phyloP scores from a whole-genome alignment of 2,329 filamentous ascomycete genomes.

The Cordyceps cateniannulata region DNA sequence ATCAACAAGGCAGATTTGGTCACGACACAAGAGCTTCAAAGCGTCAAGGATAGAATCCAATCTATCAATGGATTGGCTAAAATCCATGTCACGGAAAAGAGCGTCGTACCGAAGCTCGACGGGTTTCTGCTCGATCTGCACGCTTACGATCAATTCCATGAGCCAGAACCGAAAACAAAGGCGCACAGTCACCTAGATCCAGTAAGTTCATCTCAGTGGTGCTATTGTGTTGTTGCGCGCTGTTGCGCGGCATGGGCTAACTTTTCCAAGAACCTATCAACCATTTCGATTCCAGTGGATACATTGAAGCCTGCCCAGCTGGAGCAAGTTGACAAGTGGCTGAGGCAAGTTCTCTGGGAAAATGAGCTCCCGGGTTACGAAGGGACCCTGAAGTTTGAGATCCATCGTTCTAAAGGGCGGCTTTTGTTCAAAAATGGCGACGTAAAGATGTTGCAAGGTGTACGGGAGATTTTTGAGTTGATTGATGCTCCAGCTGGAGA shows the following conservation, averaged over 20 bases:
- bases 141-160: slow-evolving; percentile 79
- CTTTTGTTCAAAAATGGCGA: slow-evolving; percentile 58
- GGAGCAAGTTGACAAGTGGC: slow-evolving; percentile 66
- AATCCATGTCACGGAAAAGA: slow-evolving; percentile 74
- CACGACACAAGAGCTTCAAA: slow-evolving; percentile 57
- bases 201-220: slow-evolving; percentile 39
- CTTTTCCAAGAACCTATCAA: slow-evolving; percentile 42
- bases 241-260: not conserved
- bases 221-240: not conserved
- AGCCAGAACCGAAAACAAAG: slow-evolving; percentile 63
- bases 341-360: slow-evolving; percentile 82
- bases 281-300: slow-evolving; percentile 64
- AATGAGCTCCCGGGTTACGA: slow-evolving; percentile 47
- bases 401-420: slow-evolving; percentile 83
- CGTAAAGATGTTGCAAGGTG: slow-evolving; percentile 78
- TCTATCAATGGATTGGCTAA: slow-evolving; percentile 88
- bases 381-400: slow-evolving; percentile 52
- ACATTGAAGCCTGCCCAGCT: slow-evolving; percentile 52
- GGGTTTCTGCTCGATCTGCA: slow-evolving; percentile 84
- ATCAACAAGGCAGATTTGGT: slow-evolving; percentile 93
- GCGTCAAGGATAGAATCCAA: slow-evolving; percentile 62
- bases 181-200: slow-evolving; percentile 90
- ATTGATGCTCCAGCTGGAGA: slow-evolving; percentile 50
- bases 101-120: slow-evolving; percentile 73
- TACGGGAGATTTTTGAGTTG: slow-evolving; percentile 90